A percentile compares a stretch with the other conserved stretches of the same genome.
These are phyloP conservation scores for Phytopythium delawarense DNA, from an alignment of 352 stramenopile species.

Conservation along the genomic window DNA sequence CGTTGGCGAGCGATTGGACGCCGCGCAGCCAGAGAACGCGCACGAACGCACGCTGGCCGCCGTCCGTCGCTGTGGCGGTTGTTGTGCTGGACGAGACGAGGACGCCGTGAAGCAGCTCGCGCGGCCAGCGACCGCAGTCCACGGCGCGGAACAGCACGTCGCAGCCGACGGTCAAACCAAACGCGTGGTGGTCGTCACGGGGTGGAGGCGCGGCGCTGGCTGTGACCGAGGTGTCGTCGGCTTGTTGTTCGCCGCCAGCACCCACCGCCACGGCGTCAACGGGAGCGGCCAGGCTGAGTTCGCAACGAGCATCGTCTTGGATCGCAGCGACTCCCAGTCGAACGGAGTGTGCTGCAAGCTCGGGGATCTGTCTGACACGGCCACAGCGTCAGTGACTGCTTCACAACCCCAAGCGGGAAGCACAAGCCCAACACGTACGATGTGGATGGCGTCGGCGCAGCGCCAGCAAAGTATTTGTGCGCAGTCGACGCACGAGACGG, in stretches of 20 bases:
- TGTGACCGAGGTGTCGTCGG: not conserved
- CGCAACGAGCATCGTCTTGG: not conserved
- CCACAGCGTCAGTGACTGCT: not conserved
- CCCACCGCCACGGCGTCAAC: not conserved
- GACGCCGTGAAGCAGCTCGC: constrained; percentile 54
- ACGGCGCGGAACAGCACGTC: constrained; percentile 49
- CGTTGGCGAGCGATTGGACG: constrained; percentile 57
- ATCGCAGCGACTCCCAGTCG: not conserved
- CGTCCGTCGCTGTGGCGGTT: constrained; percentile 16
- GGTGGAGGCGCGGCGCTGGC: not conserved
- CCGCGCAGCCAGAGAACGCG: constrained; percentile 68
- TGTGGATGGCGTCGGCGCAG: constrained; percentile 74
- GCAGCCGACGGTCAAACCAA: constrained; percentile 27
- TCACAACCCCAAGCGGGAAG: not conserved
- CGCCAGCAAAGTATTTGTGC: constrained; percentile 41
- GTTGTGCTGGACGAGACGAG: constrained; percentile 20
- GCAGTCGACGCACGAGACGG: constrained; percentile 47
- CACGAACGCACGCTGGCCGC: constrained; percentile 29
- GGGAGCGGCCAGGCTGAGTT: not conserved
- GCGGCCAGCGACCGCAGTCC: constrained; percentile 40
- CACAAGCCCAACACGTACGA: constrained; percentile 30
- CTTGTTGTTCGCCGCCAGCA: not conserved
- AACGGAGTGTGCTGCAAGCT: constrained; percentile 33
- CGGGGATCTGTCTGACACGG: constrained; percentile 27
- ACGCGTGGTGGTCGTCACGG: not conserved